Evolutionary conservation across 2,329 filamentous ascomycete genomes (phyloP).

Genomic region (Cercospora sojina): DNA sequence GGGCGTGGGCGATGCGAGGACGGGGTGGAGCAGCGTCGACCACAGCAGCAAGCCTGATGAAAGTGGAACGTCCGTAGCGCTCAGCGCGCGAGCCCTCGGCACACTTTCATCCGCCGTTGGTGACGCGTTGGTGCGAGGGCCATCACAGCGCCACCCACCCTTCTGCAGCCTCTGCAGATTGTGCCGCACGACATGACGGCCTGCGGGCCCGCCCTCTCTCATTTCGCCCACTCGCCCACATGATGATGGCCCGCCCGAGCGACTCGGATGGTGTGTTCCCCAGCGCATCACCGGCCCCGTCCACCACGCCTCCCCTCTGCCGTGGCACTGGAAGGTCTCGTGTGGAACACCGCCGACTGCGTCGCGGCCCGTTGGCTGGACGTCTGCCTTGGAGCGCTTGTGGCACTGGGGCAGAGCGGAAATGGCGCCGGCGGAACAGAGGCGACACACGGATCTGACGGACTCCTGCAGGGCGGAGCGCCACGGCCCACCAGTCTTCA

Average conservation of each 20-base stretch:
- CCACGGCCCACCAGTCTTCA: not conserved
- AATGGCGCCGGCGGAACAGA: not conserved
- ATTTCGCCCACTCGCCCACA: not conserved
- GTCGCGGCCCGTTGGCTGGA: not conserved
- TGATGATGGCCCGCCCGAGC: not conserved
- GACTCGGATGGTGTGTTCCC: not conserved
- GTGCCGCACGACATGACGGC: not conserved
- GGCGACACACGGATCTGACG: constrained; percentile 1
- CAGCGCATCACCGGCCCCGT: not conserved
- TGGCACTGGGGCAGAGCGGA: constrained; percentile 1
- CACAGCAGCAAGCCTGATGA: not conserved
- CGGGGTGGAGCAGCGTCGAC: not conserved
- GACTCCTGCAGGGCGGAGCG: constrained; percentile 7
- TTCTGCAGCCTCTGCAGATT: not conserved
- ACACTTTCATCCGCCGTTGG: not conserved
- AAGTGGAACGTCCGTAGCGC: not conserved
- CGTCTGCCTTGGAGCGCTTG: constrained; percentile 6
- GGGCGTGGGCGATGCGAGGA: not conserved
- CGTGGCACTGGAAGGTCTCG: not conserved
- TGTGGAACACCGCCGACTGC: not conserved
- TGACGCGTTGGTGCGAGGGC: not conserved
- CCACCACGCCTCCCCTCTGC: not conserved
- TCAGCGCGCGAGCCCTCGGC: not conserved
- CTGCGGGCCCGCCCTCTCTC: not conserved
- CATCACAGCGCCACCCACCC: constrained; percentile 13